Evolutionary conservation across 2,329 filamentous ascomycete species (phyloP), one percentile per base, ranked within the genome.

Genomic region (Botryotinia narcissicola): DNA sequence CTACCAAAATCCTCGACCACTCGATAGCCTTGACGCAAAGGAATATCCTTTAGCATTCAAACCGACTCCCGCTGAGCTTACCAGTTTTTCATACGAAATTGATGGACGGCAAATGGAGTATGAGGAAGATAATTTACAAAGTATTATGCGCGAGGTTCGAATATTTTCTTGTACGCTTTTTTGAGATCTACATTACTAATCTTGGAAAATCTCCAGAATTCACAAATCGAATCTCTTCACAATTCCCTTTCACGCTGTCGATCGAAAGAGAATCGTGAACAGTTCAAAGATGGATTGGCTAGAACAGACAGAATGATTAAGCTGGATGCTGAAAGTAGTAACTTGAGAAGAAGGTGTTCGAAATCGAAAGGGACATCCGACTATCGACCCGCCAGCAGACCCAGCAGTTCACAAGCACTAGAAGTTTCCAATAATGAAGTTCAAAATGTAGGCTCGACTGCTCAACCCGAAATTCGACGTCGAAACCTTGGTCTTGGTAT

Each of bases 21-120:
- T 94, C 48, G 85, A 88, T 74, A 87, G 91, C 71, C 89, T 97
- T 73, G 94, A 98, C 82, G 87, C 92, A 22, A 97, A 97, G 81
- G 90, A 96, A 78, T 99, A 97, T 81, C 96, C 96, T 57, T 86
- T 99, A 44, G 95, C 95, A 54, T 87, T 89, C 75, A 91, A 93
- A 68, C 92, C 93, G 1, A 97, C 95, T 1, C 96, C 96, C 3
- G 88, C 90, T 25, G 91, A 92, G 70, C 85, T 99, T 74, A 89
- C 90, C 75, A 90, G 90, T 73, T 92, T 98, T 80, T 90, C 88
- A 59, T 95, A 97, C 78, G 89, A 91, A 70, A 84, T 92, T 51
- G 88, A 89, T 66, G 88, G 89, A 62, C 85, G 86, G n/a, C 42
- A 74, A 35, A 72, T 75, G 44, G 51, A 68, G 32, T 68, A 71